Conservation (phyloP, 345 rosid species). For the Pistacia atlantica region DNA sequence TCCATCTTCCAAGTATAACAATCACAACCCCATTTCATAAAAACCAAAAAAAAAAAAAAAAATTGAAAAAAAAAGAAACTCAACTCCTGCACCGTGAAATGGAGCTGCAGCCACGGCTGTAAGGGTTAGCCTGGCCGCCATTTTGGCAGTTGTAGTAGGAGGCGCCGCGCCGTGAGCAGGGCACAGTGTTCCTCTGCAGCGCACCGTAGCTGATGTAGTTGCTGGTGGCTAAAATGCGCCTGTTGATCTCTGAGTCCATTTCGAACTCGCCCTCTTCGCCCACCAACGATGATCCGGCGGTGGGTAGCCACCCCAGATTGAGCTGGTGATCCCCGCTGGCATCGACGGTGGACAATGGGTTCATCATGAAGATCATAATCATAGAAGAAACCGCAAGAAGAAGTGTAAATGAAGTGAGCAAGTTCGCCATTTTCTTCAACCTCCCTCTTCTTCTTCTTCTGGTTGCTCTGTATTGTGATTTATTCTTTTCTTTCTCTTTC, state of each 20-base stretch:
- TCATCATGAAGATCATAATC: slow-evolving; percentile 29
- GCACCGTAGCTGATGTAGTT: slow-evolving; percentile 92
- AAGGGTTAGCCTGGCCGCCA: slow-evolving; percentile 85
- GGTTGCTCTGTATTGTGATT: not conserved
- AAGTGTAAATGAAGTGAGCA: slow-evolving; percentile 5
- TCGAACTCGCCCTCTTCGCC: slow-evolving; percentile 70
- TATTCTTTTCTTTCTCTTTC: not conserved
- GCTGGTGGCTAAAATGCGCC: slow-evolving; percentile 79
- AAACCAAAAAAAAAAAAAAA: not conserved
- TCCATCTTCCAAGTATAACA: slow-evolving; percentile 13
- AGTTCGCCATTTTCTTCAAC: slow-evolving; percentile 29
- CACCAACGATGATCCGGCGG: slow-evolving; percentile 41
- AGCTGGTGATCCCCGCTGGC: slow-evolving; percentile 45
- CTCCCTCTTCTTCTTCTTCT: not conserved
- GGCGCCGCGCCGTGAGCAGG: slow-evolving; percentile 93
- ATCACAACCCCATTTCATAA: slow-evolving; percentile 14
- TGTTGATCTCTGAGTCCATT: slow-evolving; percentile 76
- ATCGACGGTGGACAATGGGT: slow-evolving; percentile 30
- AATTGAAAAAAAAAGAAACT: slow-evolving; percentile 1
- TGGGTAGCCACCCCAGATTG: slow-evolving; percentile 52
- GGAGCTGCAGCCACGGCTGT: slow-evolving; percentile 82
- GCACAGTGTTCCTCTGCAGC: slow-evolving; percentile 83
- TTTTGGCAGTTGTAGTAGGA: slow-evolving; percentile 90
- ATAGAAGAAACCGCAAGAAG: slow-evolving; percentile 41
- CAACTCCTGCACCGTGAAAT: slow-evolving; percentile 86